Evolutionary conservation across 352 stramenopile species (phyloP), one percentile per base, ranked within the genome.

Genomic region (Phytophthora cryptogea): DNA sequence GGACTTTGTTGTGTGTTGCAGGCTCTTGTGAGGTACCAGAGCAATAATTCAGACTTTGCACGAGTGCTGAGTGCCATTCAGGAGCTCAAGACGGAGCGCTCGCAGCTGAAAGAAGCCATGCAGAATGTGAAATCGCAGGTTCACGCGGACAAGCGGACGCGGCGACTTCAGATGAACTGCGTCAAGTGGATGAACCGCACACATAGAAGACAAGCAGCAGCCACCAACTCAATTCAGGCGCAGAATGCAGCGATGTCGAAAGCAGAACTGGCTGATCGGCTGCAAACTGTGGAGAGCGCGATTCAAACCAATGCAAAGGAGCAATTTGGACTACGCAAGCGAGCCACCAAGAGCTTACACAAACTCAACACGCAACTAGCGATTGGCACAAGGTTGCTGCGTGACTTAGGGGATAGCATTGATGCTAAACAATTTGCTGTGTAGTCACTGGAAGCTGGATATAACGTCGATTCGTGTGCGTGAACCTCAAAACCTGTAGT

Each of bases 121-220:
- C 75, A 89, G 56, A 56, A 54, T 26, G 60, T 63, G 14, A 86
- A 86, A 43, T 65, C 50, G 33, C 74, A 69, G 9, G 56, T 62
- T 27, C 63, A 88, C 32, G 72, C 51, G n/a, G 73, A 88, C 30
- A 90, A 88, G 50, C 43, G 72, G 8, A 60, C 68, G 40, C 74
- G 81, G 3, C 64, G 73, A 35, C 54, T 80, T 47, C 77, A 88
- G 41, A 86, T 90, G 81, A 82, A 84, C 53, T 89, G 81, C 36
- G 63, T 89, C 11, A 69, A 68, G 3, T 89, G 75, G 74, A 80
- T 90, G 62, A 90, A 90, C 43, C 72, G 81, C 26, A 83, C 81
- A 20, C 70, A 72, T 2, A 66, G 81, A 36, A 70, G 81, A 27
- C 73, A 71, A 33, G 55, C 70, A 4, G 79, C 78, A 3, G 45